These are phyloP conservation scores for Diaporthe caulivora DNA, from an alignment of 2,329 filamentous ascomycete genomes.

Conservation along the genomic window DNA sequence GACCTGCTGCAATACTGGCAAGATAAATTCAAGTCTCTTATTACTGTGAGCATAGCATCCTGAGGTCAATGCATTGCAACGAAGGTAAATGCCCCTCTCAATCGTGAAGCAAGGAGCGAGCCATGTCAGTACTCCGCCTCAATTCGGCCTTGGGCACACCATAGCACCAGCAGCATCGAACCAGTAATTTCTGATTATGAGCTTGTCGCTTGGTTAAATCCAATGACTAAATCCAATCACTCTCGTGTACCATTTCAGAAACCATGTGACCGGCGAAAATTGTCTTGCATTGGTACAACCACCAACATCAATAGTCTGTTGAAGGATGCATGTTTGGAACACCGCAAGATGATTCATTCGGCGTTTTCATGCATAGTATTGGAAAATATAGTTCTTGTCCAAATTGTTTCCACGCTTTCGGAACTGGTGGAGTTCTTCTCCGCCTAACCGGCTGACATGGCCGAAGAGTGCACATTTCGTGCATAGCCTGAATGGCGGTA, in stretches of 20 bases:
- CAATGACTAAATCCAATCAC: too few species aligned
- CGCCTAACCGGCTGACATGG: not conserved
- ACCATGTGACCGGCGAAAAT: not conserved
- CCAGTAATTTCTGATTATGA: not conserved
- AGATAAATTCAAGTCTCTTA: not conserved
- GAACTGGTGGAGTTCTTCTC: not conserved
- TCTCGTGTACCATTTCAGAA: too few species aligned
- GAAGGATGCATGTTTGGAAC: not conserved
- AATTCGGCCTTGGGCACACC: not conserved
- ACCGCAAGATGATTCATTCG: not conserved
- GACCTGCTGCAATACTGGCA: not conserved
- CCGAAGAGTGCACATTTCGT: not conserved
- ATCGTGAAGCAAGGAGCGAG: not conserved
- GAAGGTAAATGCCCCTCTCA: not conserved
- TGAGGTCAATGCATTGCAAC: not conserved
- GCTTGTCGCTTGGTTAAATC: not conserved
- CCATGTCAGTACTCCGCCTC: not conserved
- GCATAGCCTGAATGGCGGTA: constrained; percentile 25
- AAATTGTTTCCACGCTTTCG: not conserved
- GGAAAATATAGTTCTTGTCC: not conserved
- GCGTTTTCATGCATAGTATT: not conserved
- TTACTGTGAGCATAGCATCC: too few species aligned
- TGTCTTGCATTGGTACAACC: not conserved
- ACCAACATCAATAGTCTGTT: not conserved
- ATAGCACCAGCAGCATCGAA: not conserved